A percentile compares a stretch with the other conserved stretches of the same genome.
These are phyloP conservation scores for Pseudoneurospora amorphoporcata DNA, from an alignment of 495 filamentous ascomycete genomes.

Conservation along the genomic window DNA sequence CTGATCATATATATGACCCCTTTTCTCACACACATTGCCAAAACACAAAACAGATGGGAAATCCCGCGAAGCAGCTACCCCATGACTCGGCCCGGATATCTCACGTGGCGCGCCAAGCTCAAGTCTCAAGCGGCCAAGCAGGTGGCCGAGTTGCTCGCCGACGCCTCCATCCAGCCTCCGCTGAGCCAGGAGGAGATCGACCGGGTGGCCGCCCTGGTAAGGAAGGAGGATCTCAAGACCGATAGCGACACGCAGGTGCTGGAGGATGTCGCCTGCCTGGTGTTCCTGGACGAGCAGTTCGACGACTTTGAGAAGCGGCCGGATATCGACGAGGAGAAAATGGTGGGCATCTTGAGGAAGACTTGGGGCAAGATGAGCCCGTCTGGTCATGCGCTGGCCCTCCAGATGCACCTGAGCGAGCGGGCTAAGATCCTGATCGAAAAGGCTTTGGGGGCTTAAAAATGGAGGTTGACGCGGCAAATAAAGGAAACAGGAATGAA, in stretches of 20 bases:
- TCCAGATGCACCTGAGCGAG: slow-evolving; percentile 53
- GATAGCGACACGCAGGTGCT: slow-evolving; percentile 60
- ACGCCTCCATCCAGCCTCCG: slow-evolving; percentile 26
- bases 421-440: slow-evolving; percentile 47
- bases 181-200: slow-evolving; percentile 28
- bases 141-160: slow-evolving; percentile 42
- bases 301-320: slow-evolving; percentile 54
- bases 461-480: neutral
- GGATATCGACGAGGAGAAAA: slow-evolving; percentile 60
- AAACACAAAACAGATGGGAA: slow-evolving; percentile 56
- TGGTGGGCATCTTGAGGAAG: slow-evolving; percentile 62
- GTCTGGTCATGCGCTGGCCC: slow-evolving; percentile 54
- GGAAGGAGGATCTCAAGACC: slow-evolving; percentile 53
- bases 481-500: neutral
- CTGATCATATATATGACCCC: neutral
- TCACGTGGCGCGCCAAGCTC: slow-evolving; percentile 61
- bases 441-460: slow-evolving; percentile 44
- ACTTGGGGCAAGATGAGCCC: slow-evolving; percentile 78
- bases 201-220: slow-evolving; percentile 49
- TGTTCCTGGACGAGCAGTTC: slow-evolving; percentile 78
- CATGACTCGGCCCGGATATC: slow-evolving; percentile 58
- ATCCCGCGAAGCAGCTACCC: slow-evolving; percentile 61
- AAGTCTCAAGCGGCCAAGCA: slow-evolving; percentile 60
- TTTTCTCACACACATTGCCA: neutral
- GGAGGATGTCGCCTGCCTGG: slow-evolving; percentile 78